phyloP scores from a whole-genome alignment of 2,329 filamentous ascomycete species.

The Tolypocladium endophyticum region DNA sequence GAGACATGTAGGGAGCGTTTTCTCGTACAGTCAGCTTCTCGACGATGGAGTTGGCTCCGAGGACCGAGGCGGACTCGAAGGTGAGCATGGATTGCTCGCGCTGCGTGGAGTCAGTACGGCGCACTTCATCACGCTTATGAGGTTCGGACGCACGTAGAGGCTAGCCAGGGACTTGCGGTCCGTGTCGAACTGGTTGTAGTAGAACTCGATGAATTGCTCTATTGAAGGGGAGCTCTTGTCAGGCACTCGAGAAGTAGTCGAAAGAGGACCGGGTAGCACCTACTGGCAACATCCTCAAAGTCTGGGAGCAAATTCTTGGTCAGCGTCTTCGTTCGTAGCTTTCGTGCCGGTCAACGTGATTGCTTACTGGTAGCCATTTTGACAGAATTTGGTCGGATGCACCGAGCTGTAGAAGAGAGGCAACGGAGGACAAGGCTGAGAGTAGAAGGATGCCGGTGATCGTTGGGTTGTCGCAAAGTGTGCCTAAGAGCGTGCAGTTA shows the following conservation, averaged over 20 bases:
- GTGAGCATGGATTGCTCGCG: slow-evolving; percentile 83
- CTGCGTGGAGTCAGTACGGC: slow-evolving; percentile 32
- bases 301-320: slow-evolving; percentile 17
- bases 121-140: too few species aligned
- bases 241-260: neutral
- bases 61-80: slow-evolving; percentile 63
- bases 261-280: slow-evolving; percentile 13
- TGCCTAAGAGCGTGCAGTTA: slow-evolving; percentile 13
- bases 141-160: slow-evolving; percentile 64
- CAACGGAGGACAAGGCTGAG: neutral
- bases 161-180: slow-evolving; percentile 52
- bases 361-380: slow-evolving; percentile 23
- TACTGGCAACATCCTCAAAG: slow-evolving; percentile 37
- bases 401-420: neutral
- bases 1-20: neutral
- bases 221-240: neutral
- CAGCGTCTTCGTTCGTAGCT: slow-evolving; percentile 6
- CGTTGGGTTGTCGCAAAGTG: slow-evolving; percentile 22
- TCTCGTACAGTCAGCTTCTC: slow-evolving; percentile 68
- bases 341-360: slow-evolving; percentile 5
- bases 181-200: slow-evolving; percentile 79
- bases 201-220: slow-evolving; percentile 86
- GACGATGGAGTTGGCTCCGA: slow-evolving; percentile 56
- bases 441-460: neutral
- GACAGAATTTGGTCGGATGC: slow-evolving; percentile 6